Percentiles rank a stretch among this genome's conserved stretches.
Evolutionary conservation across 345 rosid species (phyloP).

Genomic region (Geranium brycei): DNA sequence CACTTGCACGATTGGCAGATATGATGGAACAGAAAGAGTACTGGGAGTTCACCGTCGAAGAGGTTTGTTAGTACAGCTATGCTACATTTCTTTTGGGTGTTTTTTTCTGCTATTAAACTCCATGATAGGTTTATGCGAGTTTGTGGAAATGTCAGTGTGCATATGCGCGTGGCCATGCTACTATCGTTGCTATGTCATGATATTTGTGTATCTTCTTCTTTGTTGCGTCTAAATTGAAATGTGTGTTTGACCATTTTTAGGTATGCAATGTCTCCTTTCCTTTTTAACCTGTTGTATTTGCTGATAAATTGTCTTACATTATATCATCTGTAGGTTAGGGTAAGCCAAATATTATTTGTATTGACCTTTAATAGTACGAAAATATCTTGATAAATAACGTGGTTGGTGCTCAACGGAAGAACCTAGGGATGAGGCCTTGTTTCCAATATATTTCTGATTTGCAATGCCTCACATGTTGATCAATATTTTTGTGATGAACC

Average conservation of each 20-base stretch:
- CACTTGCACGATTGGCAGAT: constrained; percentile 39
- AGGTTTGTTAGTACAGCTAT: constrained; percentile 36
- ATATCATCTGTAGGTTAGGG: not conserved
- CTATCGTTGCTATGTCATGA: not conserved
- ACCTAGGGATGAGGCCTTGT: not conserved
- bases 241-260: not conserved
- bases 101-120: not conserved
- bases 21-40: constrained; percentile 74
- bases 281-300: not conserved
- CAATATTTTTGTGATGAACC: not conserved
- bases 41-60: constrained; percentile 64
- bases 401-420: no score
- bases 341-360: not conserved
- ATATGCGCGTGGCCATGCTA: not conserved
- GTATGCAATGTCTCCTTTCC: not conserved
- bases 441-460: no score
- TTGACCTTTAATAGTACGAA: not conserved
- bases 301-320: not conserved
- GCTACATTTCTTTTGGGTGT: not conserved
- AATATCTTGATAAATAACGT: not conserved
- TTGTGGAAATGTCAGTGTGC: not conserved
- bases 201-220: not conserved
- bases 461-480: no score
- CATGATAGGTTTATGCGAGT: not conserved
- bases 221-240: not conserved